Conservation (phyloP, 352 stramenopile species). For the Pythium pyrilobum region DNA sequence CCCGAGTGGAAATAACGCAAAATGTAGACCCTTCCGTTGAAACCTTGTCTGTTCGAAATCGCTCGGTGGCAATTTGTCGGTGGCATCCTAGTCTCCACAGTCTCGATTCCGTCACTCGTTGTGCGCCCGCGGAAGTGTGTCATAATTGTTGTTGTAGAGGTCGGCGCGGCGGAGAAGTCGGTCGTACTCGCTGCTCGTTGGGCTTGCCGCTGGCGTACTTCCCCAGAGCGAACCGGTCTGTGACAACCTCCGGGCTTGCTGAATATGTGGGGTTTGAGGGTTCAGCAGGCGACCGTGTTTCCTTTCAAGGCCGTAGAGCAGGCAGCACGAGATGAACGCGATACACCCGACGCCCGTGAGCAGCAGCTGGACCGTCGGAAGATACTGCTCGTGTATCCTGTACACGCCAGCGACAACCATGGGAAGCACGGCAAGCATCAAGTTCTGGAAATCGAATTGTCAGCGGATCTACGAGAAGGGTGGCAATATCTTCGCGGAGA, state of each 20-base stretch:
- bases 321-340: constrained; percentile 18
- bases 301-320: constrained; percentile 22
- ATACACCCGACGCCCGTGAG: constrained; percentile 19
- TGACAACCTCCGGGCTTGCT: constrained; percentile 12
- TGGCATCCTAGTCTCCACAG: no score
- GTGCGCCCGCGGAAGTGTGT: not conserved
- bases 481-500: no score
- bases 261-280: constrained; percentile 23
- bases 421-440: constrained; percentile 35
- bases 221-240: constrained; percentile 12
- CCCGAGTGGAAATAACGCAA: constrained; percentile 57
- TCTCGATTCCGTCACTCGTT: not conserved
- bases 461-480: no score
- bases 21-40: not conserved
- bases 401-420: constrained; percentile 35
- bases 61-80: no score
- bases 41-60: no score
- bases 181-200: constrained; percentile 13
- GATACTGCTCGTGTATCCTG: constrained; percentile 29
- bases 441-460: constrained; percentile 22
- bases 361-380: constrained; percentile 33
- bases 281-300: constrained; percentile 25
- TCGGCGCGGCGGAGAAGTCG: constrained; percentile 9
- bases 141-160: not conserved
- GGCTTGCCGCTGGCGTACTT: constrained; percentile 11